phyloP scores from a whole-genome alignment of 345 rosid genomes.

The Firmiana major region DNA sequence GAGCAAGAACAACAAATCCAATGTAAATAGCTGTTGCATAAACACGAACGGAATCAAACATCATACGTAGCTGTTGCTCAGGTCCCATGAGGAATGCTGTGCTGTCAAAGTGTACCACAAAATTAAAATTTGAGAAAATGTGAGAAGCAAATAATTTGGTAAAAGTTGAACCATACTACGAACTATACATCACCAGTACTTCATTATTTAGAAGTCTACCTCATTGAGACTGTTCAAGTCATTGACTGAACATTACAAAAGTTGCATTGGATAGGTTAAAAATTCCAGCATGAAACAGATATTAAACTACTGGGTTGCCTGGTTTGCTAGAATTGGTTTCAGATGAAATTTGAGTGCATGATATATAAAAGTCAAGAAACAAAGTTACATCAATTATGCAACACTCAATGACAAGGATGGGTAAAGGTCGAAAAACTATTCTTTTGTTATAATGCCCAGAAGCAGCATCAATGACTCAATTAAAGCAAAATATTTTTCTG shows the following conservation, averaged over 20 bases:
- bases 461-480: not conserved
- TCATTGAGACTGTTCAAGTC: not conserved
- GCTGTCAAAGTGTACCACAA: conserved; percentile 58
- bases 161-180: not conserved
- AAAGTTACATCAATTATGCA: not conserved
- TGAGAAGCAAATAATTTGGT: not conserved
- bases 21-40: conserved; percentile 72
- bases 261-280: not conserved
- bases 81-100: conserved; percentile 92
- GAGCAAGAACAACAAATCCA: conserved; percentile 70
- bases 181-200: not conserved
- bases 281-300: not conserved
- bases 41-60: conserved; percentile 73
- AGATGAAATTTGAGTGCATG: not conserved
- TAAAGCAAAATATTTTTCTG: not conserved
- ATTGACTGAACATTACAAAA: not conserved
- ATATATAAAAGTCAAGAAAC: not conserved
- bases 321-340: not conserved
- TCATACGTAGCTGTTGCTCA: conserved; percentile 72
- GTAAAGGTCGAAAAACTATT: not conserved
- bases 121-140: conserved; percentile 22
- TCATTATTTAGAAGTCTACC: not conserved
- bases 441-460: not conserved
- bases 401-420: not conserved
- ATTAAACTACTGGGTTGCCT: not conserved